Base-by-base conservation (phyloP, 2,329 filamentous ascomycete species). In the Zymoseptoria brevis region DNA sequence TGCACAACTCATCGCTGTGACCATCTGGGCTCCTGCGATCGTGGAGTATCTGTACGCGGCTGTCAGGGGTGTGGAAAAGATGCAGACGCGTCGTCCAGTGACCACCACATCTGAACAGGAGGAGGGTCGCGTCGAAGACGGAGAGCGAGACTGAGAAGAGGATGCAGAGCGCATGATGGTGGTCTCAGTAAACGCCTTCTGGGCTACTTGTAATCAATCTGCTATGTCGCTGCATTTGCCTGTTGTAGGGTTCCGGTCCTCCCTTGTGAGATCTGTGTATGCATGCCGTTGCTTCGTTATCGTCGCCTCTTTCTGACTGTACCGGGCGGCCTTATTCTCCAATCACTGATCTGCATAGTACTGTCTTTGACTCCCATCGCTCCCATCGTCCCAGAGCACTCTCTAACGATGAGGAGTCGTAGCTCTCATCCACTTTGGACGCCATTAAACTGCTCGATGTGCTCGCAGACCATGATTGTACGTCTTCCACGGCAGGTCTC, bases 1-100 rank as follows among this genome's bases (percentile, higher is more conserved):
- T 53, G 58, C 55, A 19, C 62, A 64, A 30, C 35, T 64, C 53
- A 54, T 64, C 48, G 56, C 56, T 2, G 60, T 64, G 21, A 64
- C 60, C 5, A 62, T 64, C 8, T 64, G 62, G 62, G 60, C 57
- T 26, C 60, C 62, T 11, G 52, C 30, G 19, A 58, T 64, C n/a
- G 50, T 64, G 9, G 59, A 63, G 54, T 61, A 59, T 45, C 5
- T 62, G 8, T 61, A 61, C 48, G 60, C 58, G 16, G 61, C 62
- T 24, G 19, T 60, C 24, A 41, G 56, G 54, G 35, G 35, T 3
- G 11, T 45, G 35, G 35, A 45, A n/a, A 45, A 45, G 35, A 45
- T 45, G 35, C 35, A 45, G 35, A 6, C 5, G 35, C 35, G n/a
- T n/a, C 35, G 35, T 6, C 13, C 1, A 16, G 35, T n/a, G 9